Conservation (phyloP, 305 asterid genomes). For the Fraxinus albicans region DNA sequence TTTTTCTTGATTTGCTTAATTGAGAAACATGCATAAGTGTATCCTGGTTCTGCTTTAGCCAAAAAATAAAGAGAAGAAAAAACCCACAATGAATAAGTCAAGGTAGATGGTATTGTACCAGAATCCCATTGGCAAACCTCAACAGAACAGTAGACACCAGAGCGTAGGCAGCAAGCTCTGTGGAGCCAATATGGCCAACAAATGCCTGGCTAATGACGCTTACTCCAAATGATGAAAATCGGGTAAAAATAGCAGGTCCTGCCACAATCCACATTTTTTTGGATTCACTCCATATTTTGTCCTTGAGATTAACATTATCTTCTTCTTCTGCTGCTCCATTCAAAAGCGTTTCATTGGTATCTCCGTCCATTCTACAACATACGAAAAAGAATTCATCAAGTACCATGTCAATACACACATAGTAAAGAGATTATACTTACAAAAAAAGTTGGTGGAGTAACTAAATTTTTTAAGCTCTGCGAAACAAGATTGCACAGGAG, state of each 20-base stretch:
- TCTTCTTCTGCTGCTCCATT: background rate
- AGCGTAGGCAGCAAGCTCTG: constrained; percentile 63
- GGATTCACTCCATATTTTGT: constrained; percentile 37
- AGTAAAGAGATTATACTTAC: too few relatives aligned
- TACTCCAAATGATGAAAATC: constrained; percentile 52
- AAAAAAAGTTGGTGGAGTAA: too few relatives aligned
- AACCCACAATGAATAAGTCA: background rate
- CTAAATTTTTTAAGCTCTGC: too few relatives aligned
- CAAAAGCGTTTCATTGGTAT: constrained; percentile 26
- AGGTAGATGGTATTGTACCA: constrained; percentile 26
- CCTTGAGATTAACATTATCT: constrained; percentile 13
- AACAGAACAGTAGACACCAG: constrained; percentile 43
- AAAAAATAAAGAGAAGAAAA: background rate
- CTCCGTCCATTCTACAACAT: constrained; percentile 36
- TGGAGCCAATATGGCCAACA: constrained; percentile 64
- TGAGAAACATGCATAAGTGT: too few relatives aligned
- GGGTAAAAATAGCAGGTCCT: constrained; percentile 61
- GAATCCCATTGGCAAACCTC: constrained; percentile 46
- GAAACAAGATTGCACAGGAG: too few relatives aligned
- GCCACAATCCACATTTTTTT: constrained; percentile 64
- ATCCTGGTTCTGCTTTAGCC: background rate
- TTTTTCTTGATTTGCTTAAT: too few relatives aligned
- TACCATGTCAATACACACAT: too few relatives aligned
- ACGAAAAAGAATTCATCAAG: background rate
- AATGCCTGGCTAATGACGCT: constrained; percentile 58